Conservation (phyloP, 2,329 filamentous ascomycete species). For the Purpureocillium lavendulum region DNA sequence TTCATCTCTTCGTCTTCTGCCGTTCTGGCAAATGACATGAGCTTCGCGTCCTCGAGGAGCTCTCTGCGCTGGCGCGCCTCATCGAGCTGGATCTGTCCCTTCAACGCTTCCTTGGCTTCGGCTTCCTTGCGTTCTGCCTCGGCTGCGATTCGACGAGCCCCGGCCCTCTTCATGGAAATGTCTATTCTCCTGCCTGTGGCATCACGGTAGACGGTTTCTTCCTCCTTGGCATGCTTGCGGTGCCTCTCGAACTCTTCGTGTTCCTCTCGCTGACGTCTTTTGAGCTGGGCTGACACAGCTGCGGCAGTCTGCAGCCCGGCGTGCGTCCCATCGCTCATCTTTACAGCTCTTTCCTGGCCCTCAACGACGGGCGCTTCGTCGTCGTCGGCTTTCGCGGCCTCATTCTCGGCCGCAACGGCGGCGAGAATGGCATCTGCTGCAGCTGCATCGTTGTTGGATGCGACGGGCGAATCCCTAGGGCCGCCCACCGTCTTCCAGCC, state of each 20-base stretch:
- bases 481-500: conserved; percentile 66
- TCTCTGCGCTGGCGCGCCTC: conserved; percentile 57
- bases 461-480: conserved; percentile 14
- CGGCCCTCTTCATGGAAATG: conserved; percentile 80
- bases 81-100: conserved; percentile 76
- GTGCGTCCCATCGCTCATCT: conserved; percentile 81
- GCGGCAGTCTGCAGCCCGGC: conserved; percentile 81
- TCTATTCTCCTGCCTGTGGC: conserved; percentile 93
- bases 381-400: conserved; percentile 37
- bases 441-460: conserved; percentile 35
- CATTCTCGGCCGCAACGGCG: conserved; percentile 59
- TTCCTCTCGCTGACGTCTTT: conserved; percentile 59
- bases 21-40: conserved; percentile 69
- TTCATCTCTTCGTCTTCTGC: conserved; percentile 88
- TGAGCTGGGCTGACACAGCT: conserved; percentile 62
- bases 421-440: conserved; percentile 71
- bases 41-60: conserved; percentile 69
- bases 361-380: conserved; percentile 42
- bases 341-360: conserved; percentile 38
- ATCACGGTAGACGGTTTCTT: conserved; percentile 91
- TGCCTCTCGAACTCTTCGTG: conserved; percentile 38
- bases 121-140: conserved; percentile 67
- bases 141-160: conserved; percentile 56
- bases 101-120: conserved; percentile 60
- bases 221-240: conserved; percentile 37